Conservation (phyloP, 345 rosid genomes). For the Orychophragmus violaceus region DNA sequence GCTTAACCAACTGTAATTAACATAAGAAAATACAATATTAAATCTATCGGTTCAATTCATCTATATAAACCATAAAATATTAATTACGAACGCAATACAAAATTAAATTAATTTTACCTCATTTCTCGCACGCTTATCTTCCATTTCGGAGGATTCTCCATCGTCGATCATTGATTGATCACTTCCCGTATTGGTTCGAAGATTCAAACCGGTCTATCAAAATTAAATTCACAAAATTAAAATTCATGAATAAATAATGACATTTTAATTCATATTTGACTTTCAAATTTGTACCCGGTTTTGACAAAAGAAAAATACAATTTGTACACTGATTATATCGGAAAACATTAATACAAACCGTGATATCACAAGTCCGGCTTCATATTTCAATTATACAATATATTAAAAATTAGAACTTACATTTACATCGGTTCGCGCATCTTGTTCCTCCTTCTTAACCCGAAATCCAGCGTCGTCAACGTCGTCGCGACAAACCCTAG, state of each 20-base stretch:
- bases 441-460: constrained; percentile 50
- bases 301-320: no score
- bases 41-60: background rate
- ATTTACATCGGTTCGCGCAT: constrained; percentile 42
- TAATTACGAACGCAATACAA: background rate
- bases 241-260: background rate
- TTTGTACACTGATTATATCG: background rate
- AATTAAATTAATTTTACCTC: constrained; percentile 42
- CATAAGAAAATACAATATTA: background rate
- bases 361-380: background rate
- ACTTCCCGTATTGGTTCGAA: constrained; percentile 63
- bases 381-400: background rate
- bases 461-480: constrained; percentile 15
- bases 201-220: constrained; percentile 71
- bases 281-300: no score
- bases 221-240: background rate
- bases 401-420: constrained; percentile 32
- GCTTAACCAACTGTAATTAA: constrained; percentile 41
- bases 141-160: constrained; percentile 57
- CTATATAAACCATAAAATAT: background rate
- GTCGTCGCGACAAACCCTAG: constrained; percentile 11
- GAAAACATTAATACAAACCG: background rate
- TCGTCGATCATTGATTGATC: constrained; percentile 79
- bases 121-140: constrained; percentile 44
- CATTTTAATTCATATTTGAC: background rate